phyloP scores from a whole-genome alignment of 768 basidiomycete genomes.

The Mycena rebaudengoi region DNA sequence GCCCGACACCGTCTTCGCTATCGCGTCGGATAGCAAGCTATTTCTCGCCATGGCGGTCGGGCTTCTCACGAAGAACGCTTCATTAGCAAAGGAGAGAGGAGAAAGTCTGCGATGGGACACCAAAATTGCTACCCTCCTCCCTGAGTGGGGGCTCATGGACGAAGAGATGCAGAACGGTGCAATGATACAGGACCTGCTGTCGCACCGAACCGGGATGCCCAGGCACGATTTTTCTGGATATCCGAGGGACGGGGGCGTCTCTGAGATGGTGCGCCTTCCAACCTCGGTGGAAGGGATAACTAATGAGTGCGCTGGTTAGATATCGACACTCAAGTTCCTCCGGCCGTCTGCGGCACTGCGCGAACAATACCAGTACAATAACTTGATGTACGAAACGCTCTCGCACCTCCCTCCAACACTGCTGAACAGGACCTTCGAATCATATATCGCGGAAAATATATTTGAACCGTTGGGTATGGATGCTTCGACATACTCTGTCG shows the following conservation, averaged over 20 bases:
- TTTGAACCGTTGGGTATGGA: slow-evolving; percentile 50
- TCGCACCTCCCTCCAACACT: slow-evolving; percentile 49
- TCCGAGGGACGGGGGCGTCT: slow-evolving; percentile 38
- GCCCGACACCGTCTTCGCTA: slow-evolving; percentile 53
- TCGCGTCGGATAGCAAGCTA: slow-evolving; percentile 55
- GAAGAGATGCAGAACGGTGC: slow-evolving; percentile 43
- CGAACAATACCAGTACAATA: slow-evolving; percentile 55
- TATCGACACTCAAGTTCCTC: slow-evolving; percentile 46
- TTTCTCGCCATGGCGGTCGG: slow-evolving; percentile 50
- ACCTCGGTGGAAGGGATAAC: background rate
- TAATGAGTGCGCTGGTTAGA: slow-evolving; percentile 34
- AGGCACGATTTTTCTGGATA: slow-evolving; percentile 50
- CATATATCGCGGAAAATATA: slow-evolving; percentile 47
- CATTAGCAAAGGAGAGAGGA: slow-evolving; percentile 40
- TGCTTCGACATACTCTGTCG: slow-evolving; percentile 48
- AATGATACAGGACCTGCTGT: slow-evolving; percentile 50
- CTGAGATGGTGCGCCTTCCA: slow-evolving; percentile 43
- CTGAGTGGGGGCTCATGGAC: slow-evolving; percentile 51
- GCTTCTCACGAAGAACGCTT: slow-evolving; percentile 47
- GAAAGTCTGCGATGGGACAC: slow-evolving; percentile 47
- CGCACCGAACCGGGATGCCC: slow-evolving; percentile 56
- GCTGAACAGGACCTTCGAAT: slow-evolving; percentile 50
- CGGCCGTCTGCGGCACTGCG: slow-evolving; percentile 50
- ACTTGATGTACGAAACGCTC: slow-evolving; percentile 53
- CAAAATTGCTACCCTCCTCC: slow-evolving; percentile 45